Conservation (phyloP, 805 yeast species). For the Isabelozyma gotoi region DNA sequence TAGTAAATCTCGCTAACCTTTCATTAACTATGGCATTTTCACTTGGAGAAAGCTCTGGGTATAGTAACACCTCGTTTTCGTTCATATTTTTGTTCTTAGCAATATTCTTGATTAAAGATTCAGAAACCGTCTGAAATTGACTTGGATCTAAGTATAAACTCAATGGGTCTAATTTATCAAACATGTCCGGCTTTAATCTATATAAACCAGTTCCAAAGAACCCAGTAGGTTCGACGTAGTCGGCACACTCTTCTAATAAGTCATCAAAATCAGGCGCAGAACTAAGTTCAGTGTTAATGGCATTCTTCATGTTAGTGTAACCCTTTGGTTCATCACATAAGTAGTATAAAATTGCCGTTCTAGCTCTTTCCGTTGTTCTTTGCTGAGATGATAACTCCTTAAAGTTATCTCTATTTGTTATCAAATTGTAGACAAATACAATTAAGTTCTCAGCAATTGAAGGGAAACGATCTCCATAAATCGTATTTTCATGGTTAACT, state of each 20-base stretch:
- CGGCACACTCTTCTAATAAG: constrained; percentile 61
- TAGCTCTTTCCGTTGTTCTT: constrained; percentile 27
- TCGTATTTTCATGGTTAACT: constrained; percentile 28
- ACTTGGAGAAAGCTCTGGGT: constrained; percentile 42
- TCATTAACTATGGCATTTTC: constrained; percentile 30
- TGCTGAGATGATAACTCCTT: constrained; percentile 20
- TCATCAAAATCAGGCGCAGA: constrained; percentile 45
- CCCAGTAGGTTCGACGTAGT: constrained; percentile 60
- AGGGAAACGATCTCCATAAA: constrained; percentile 50
- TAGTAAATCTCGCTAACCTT: constrained; percentile 50
- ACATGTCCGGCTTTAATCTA: constrained; percentile 57
- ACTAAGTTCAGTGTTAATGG: constrained; percentile 24
- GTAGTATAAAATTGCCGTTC: constrained; percentile 46
- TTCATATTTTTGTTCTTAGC: constrained; percentile 37
- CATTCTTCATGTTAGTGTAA: constrained; percentile 47
- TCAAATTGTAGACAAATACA: constrained; percentile 42
- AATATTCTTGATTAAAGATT: constrained; percentile 44
- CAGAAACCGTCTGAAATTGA: constrained; percentile 53
- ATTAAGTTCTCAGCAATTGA: constrained; percentile 44
- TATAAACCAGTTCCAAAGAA: constrained; percentile 62
- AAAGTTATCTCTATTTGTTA: constrained; percentile 38
- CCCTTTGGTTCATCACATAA: constrained; percentile 53
- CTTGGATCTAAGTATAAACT: constrained; percentile 45
- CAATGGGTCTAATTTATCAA: constrained; percentile 62
- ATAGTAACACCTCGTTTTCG: constrained; percentile 44